Conservation (phyloP, 176 grass and related monocot genomes). For the Cenchrus purpureus region DNA sequence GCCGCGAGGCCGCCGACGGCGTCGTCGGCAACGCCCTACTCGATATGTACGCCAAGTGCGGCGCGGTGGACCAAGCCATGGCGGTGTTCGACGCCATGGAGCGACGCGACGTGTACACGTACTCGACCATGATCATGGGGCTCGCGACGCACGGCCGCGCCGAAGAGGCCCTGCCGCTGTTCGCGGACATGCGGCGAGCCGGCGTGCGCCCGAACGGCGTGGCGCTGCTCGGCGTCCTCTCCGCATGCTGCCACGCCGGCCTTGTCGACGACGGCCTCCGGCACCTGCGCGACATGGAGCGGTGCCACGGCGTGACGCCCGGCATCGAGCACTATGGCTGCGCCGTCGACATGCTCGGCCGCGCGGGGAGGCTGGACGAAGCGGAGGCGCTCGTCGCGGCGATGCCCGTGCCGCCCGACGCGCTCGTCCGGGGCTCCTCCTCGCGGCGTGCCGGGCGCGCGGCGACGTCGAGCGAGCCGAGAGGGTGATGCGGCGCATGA, state of each 20-base stretch:
- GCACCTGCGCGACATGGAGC: slow-evolving; percentile 41
- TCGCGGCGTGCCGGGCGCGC: slow-evolving; percentile 57
- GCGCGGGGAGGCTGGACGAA: slow-evolving; percentile 56
- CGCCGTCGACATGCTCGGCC: slow-evolving; percentile 74
- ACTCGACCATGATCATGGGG: slow-evolving; percentile 64
- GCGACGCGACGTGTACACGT: slow-evolving; percentile 65
- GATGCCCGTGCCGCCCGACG: slow-evolving; percentile 67
- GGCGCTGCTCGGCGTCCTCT: slow-evolving; percentile 59
- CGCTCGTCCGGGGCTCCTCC: slow-evolving; percentile 65
- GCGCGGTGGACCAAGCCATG: slow-evolving; percentile 52
- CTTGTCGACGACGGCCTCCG: slow-evolving; percentile 55
- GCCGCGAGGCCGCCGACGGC: background rate
- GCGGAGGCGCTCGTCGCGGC: slow-evolving; percentile 50
- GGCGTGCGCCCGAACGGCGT: slow-evolving; percentile 63
- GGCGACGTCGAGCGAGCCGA: slow-evolving; percentile 59
- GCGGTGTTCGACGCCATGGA: slow-evolving; percentile 60
- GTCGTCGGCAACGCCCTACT: slow-evolving; percentile 66
- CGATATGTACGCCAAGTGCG: slow-evolving; percentile 89
- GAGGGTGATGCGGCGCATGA: slow-evolving; percentile 35
- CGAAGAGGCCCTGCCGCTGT: slow-evolving; percentile 49
- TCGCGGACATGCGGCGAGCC: slow-evolving; percentile 50
- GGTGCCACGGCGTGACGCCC: slow-evolving; percentile 28
- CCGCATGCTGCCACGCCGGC: slow-evolving; percentile 72
- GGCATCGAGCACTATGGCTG: slow-evolving; percentile 82
- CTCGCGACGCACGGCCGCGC: slow-evolving; percentile 67